Evolutionary conservation across 2,329 filamentous ascomycete genomes (phyloP), one percentile per base, ranked within the genome.

Genomic region (Nothopassalora personata): DNA sequence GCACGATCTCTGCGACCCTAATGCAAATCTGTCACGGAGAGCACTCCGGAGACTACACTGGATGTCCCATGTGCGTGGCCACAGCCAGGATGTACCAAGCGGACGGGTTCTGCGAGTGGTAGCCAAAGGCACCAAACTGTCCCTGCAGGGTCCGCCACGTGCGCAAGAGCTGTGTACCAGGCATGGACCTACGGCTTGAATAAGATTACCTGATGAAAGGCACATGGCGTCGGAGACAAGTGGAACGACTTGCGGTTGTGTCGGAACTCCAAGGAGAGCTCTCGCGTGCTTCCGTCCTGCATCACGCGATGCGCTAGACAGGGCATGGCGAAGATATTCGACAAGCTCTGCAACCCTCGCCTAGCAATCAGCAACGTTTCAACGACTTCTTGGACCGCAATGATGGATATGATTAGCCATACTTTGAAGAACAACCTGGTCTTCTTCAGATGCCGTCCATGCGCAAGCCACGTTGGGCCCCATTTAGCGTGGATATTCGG

Each of bases 261-360:
- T 43, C 4, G 15, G n/a, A 43, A 43, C n/a, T n/a, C 18, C 39
- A n/a, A 49, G 28, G 49, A 54, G 1, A 31, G 33, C 52, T 62
- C 60, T 62, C 54, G 60, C 60, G 60, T 60, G 57, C 57, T 62
- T 31, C 34, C n/a, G 19, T 49, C 28, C 49, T 49, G 34, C 58
- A 59, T 60, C 18, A 56, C 60, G 60, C 57, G 33, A 62, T 62
- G 57, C 58, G 58, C 54, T 60, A 59, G 51, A 34, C 48, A 47
- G 34, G 39, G 33, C 31, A 36, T 27, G 34, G 13, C 10, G 33
- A 57, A 60, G 55, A 52, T 39, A 27, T 50, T 47, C 46, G 15
- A 49, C 39, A 58, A 58, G 56, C 56, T 46, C 50, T 36, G 28
- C 51, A 58, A 58, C 43, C 56, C 50, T 60, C 49, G 51, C 50